Evolutionary conservation across 352 stramenopile species (phyloP).

Genomic region (Poterioochromonas sp.): DNA sequence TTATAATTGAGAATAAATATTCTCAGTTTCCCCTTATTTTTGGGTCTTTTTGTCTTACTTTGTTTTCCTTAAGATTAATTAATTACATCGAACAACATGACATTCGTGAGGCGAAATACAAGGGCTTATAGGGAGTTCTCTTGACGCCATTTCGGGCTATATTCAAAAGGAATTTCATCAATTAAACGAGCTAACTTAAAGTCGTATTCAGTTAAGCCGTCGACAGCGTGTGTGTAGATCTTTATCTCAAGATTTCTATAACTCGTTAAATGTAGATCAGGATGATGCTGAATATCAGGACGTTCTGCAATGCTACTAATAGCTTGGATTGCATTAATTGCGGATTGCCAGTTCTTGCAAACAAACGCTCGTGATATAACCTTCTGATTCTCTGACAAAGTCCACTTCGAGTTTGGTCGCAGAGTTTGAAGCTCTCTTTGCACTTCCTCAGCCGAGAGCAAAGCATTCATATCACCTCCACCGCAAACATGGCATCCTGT

Average conservation of each 20-base stretch:
- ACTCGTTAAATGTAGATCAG: conserved; percentile 60
- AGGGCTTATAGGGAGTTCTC: too few species aligned
- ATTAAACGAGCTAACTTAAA: conserved; percentile 54
- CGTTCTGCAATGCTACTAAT: not conserved
- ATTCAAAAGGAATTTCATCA: conserved; percentile 48
- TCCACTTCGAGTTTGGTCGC: conserved; percentile 13
- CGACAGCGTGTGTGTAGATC: conserved; percentile 57
- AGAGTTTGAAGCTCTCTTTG: too few species aligned
- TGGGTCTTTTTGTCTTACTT: too few species aligned
- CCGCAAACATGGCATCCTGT: too few species aligned
- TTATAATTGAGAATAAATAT: too few species aligned
- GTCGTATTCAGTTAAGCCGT: conserved; percentile 61
- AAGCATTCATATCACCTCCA: too few species aligned
- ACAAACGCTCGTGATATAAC: conserved; percentile 1
- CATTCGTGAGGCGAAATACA: too few species aligned
- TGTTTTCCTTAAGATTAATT: too few species aligned
- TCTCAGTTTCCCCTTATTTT: too few species aligned
- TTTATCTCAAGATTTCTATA: conserved; percentile 60
- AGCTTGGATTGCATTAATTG: conserved; percentile 4
- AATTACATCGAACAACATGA: too few species aligned
- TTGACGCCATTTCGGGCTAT: conserved; percentile 57
- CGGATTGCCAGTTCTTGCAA: not conserved
- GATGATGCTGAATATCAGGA: conserved; percentile 51
- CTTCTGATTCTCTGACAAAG: not conserved
- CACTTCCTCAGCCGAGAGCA: too few species aligned